Base-by-base conservation (phyloP, 2,329 filamentous ascomycete species). In the Graphilbum fragrans region DNA sequence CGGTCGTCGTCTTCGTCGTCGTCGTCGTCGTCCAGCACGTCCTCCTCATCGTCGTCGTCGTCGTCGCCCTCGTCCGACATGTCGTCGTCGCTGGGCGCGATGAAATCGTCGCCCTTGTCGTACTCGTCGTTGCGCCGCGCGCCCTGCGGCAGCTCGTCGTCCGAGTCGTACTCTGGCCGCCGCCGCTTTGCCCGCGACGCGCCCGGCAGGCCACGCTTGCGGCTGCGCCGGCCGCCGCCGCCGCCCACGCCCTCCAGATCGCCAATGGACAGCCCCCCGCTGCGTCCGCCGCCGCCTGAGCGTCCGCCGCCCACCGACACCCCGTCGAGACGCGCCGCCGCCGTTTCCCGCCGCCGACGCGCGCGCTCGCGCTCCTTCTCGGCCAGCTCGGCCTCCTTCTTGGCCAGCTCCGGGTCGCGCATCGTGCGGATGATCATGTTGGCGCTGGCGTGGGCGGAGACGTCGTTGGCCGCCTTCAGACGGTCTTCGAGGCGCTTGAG, bases 71-170 rank as follows among this genome's bases (percentile, higher is more conserved):
- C 75, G 33, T 74, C 75, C 34, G 61, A 57, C 42, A 59, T 59
- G 34, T 87, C 84, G 44, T 86, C 82, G 49, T 86, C 83, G 52
- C 80, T 86, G 4, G 69, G 69, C 4, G 81, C 84, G 42, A 90
- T 72, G 55, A 90, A 90, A 43, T 81, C 84, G 53, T 90, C 84
- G 27, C 82, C 82, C 55, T 81, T 71, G 47, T 88, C 83, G 55
- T 90, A 90, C 50, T 86, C 81, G 49, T 88, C 81, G 45, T 80
- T 72, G 40, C 74, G 72, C 25, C 70, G 70, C 36, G 65, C 66
- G 25, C 76, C 74, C 31, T 72, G 70, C 16, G 76, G 74, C 29
- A 79, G 66, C 45, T 84, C 82, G 50, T 86, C 82, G 51, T 87
- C 84, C 9, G 85, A 85, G 52, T 88, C 82, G 46, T 86, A 83